Base-by-base conservation (phyloP, 208 protist species). In the Trypanosoma platydactyli region DNA sequence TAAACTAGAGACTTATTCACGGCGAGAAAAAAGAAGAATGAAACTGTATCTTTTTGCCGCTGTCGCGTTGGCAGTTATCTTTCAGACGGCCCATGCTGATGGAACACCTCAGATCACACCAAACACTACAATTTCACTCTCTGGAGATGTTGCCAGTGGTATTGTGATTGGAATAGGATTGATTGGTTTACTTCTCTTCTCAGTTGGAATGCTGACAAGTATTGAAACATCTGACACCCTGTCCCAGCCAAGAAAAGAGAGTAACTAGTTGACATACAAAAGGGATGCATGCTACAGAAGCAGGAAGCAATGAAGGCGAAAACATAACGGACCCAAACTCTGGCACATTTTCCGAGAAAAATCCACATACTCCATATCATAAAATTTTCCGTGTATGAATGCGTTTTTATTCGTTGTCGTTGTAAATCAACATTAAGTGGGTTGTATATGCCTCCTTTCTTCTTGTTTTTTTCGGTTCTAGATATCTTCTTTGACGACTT, bases 191-290 rank as follows among this genome's bases (percentile, higher is more conserved):
- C 62, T 95, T 30, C 67, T 65, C 15, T 92, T 92, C 68, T 69
- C 81, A 0, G 68, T 92, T 20, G 66, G 65, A 38, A 93, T 95
- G 84, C 68, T 95, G 71, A 76, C 84, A 33, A 79, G 82, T 22
- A 91, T 95, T 63, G 64, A 83, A 60, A 89, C 91, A 44, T 85
- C 87, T 55, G 86, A 92, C 46, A 57, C 58, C 24, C 24, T 76
- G 16, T 64, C 50, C 53, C 72, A 78, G 35, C 30, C 60, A 6
- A 41, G 60, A 12, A 66, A 46, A 50, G 53, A 52, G 53, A 9
- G n/a, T 38, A 59, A 49, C 27, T 50, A 46, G 41, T 12, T 50
- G 67, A 55, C 33, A 38, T 38, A 38, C 33, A 9, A n/a, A 48
- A 16, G 44, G 3, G 44, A 4, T 24, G 3, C 44, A n/a, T 22